Conservation (phyloP, 2,329 filamentous ascomycete species). For the Blastomyces emzantsi region DNA sequence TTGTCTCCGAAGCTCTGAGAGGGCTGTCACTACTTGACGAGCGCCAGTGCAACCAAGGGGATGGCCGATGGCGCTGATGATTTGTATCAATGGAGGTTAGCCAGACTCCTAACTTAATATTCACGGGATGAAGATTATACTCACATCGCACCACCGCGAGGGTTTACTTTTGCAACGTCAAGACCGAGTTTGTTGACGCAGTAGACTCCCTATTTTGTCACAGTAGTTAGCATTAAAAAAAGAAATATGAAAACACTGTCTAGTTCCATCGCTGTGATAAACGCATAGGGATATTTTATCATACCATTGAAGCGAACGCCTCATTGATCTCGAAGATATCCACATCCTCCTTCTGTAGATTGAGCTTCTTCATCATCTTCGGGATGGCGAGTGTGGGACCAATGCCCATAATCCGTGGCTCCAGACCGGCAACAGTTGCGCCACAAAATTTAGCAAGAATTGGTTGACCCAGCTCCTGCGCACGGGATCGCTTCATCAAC, state of each 20-base stretch:
- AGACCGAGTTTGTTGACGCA: constrained; percentile 76
- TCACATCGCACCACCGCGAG: constrained; percentile 79
- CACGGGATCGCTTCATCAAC: constrained; percentile 82
- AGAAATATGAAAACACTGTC: constrained; percentile 7
- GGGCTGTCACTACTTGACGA: constrained; percentile 76
- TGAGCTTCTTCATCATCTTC: constrained; percentile 72
- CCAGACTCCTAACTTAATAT: background rate
- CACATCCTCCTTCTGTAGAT: constrained; percentile 47
- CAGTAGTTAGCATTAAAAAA: background rate
- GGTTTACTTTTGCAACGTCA: constrained; percentile 77
- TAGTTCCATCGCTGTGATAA: background rate
- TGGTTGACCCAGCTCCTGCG: constrained; percentile 70
- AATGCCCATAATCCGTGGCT: constrained; percentile 85
- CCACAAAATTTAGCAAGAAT: constrained; percentile 85
- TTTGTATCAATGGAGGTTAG: background rate
- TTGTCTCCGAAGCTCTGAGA: constrained; percentile 75
- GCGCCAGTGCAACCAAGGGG: constrained; percentile 86
- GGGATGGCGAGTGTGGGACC: constrained; percentile 89
- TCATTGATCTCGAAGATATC: constrained; percentile 57
- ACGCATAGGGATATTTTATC: background rate
- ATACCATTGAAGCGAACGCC: constrained; percentile 65
- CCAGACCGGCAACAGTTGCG: constrained; percentile 72
- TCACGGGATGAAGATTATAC: constrained; percentile 12
- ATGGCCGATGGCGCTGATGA: constrained; percentile 67
- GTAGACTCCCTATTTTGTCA: constrained; percentile 63